Conservation (phyloP, 2,329 filamentous ascomycete species). For the Daldinia sp. region DNA sequence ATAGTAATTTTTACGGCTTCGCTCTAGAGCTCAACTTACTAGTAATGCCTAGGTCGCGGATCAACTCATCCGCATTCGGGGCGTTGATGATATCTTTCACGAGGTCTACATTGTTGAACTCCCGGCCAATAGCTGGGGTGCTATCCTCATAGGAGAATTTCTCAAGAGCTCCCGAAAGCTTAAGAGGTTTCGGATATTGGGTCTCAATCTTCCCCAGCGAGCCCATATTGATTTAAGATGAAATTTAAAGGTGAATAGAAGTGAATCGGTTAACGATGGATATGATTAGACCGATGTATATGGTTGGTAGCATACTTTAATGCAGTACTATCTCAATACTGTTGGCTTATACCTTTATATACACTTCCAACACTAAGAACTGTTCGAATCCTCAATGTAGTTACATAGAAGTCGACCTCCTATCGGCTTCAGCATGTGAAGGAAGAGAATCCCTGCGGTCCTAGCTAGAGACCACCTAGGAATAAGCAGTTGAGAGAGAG, state of each 20-base stretch:
- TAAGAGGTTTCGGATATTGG: constrained; percentile 41
- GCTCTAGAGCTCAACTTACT: constrained; percentile 49
- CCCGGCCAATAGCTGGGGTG: constrained; percentile 64
- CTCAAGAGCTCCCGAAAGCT: constrained; percentile 52
- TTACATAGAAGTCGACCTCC: neutral
- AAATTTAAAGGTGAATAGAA: neutral
- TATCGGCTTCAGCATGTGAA: neutral
- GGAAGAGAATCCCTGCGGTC: neutral
- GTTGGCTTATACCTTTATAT: neutral
- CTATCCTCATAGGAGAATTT: constrained; percentile 57
- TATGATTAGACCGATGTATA: neutral
- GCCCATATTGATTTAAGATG: neutral
- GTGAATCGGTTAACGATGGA: neutral
- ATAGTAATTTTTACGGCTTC: neutral
- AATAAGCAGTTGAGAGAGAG: neutral
- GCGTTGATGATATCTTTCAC: constrained; percentile 62
- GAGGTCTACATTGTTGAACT: constrained; percentile 60
- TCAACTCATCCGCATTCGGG: constrained; percentile 60
- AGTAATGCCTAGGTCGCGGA: constrained; percentile 68
- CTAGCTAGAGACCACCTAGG: neutral
- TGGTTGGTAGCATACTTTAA: neutral
- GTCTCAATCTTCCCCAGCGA: constrained; percentile 2
- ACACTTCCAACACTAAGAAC: neutral
- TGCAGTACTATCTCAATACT: neutral
- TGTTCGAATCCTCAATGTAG: neutral